Evolutionary conservation across 257 asterid species (phyloP).

Genomic region (Prunella vulgaris): DNA sequence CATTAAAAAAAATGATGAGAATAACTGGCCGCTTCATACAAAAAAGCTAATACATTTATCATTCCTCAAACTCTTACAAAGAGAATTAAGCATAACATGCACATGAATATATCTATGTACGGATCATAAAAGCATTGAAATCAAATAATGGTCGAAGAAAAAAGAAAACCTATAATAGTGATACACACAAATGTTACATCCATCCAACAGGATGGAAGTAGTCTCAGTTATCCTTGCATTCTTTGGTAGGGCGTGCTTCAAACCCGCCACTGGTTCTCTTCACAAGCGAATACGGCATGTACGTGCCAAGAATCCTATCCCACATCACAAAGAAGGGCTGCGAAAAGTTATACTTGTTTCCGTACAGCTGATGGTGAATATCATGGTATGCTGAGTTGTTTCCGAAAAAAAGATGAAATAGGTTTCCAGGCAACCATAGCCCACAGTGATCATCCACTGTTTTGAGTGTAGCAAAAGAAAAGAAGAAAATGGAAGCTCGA

Average conservation of each 20-base stretch:
- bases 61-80: slow-evolving; percentile 22
- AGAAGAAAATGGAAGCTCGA: slow-evolving; percentile 77
- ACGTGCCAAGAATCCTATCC: slow-evolving; percentile 79
- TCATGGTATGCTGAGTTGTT: slow-evolving; percentile 93
- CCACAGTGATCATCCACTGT: slow-evolving; percentile 96
- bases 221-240: slow-evolving; percentile 48
- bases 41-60: slow-evolving; percentile 15
- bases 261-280: slow-evolving; percentile 66
- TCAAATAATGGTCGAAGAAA: slow-evolving; percentile 13
- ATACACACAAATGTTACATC: slow-evolving; percentile 35
- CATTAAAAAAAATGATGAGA: background rate
- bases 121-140: slow-evolving; percentile 26
- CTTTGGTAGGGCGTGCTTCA: slow-evolving; percentile 71
- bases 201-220: slow-evolving; percentile 3
- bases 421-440: slow-evolving; percentile 86
- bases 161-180: slow-evolving; percentile 23
- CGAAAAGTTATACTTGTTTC: slow-evolving; percentile 77
- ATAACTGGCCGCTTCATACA: background rate
- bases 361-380: slow-evolving; percentile 84
- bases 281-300: slow-evolving; percentile 86
- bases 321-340: slow-evolving; percentile 93
- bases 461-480: slow-evolving; percentile 85
- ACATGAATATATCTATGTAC: slow-evolving; percentile 34
- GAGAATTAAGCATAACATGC: slow-evolving; percentile 29
- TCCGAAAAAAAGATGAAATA: slow-evolving; percentile 60